Evolutionary conservation across 352 stramenopile genomes (phyloP).

Genomic region (Phytophthora citricola): DNA sequence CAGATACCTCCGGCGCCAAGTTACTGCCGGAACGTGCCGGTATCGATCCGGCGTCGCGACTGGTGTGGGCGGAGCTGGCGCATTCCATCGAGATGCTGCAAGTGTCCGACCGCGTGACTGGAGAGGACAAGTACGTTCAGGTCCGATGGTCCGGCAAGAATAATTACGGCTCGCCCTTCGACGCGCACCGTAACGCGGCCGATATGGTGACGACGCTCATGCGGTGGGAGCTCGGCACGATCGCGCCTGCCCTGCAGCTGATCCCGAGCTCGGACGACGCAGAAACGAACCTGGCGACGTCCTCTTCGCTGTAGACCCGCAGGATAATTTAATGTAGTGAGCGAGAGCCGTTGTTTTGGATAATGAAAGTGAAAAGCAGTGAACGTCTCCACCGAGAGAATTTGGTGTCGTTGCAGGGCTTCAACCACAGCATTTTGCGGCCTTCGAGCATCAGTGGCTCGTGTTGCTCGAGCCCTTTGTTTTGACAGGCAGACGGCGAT

Average conservation of each 20-base stretch:
- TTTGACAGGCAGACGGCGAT: slow-evolving; percentile 2
- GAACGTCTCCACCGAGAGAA: slow-evolving; percentile 1
- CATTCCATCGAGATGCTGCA: slow-evolving; percentile 55
- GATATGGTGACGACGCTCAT: slow-evolving; percentile 57
- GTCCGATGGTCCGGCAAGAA: slow-evolving; percentile 58
- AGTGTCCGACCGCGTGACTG: slow-evolving; percentile 33
- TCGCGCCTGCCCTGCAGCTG: slow-evolving; percentile 44
- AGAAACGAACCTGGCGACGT: slow-evolving; percentile 5
- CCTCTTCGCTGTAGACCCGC: slow-evolving; percentile 9
- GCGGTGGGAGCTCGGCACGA: slow-evolving; percentile 56
- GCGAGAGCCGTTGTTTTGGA: slow-evolving; percentile 19
- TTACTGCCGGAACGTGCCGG: slow-evolving; percentile 38
- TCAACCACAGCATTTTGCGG: slow-evolving; percentile 41
- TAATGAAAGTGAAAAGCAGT: slow-evolving; percentile 26
- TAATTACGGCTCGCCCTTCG: slow-evolving; percentile 56
- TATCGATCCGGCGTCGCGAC: slow-evolving; percentile 35
- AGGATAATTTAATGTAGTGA: slow-evolving; percentile 30
- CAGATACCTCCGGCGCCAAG: slow-evolving; percentile 38
- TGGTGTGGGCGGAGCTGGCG: slow-evolving; percentile 54
- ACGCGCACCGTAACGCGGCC: slow-evolving; percentile 53
- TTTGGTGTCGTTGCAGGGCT: slow-evolving; percentile 3
- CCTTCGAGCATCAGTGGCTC: slow-evolving; percentile 8
- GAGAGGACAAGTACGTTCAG: slow-evolving; percentile 37
- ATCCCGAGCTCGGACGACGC: slow-evolving; percentile 27
- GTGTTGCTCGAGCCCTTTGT: slow-evolving; percentile 1